Evolutionary conservation across 257 asterid species (phyloP), one percentile per base, ranked within the genome.

Genomic region (Striga asiatica): DNA sequence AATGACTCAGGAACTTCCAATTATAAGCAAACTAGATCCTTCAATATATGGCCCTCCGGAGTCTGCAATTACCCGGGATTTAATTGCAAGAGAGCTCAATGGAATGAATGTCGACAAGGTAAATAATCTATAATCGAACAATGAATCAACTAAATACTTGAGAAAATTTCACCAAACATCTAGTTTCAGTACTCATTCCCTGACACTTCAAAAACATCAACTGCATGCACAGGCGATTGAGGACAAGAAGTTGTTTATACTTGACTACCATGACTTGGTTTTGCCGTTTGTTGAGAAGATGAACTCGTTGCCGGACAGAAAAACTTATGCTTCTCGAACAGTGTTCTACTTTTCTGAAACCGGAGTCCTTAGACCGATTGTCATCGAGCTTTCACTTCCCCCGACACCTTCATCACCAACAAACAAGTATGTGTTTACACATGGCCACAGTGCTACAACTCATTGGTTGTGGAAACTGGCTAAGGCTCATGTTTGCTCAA

Each of bases 321-420:
- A 84, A 72, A 88, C 97, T 66, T 88, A 88, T 64, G 95, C 97
- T 35, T 80, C 97, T 11, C 74, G 97, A 66, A 82, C 97, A 5
- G 48, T 80, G 39, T 74, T 80, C 74, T 80, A 78, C 58, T 62
- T 73, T 43, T 34, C 79, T 3, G 78, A 77, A 14, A 20, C 58
- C 1, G 84, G 78, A 19, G 53, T 64, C 63, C 71, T 88, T 60
- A 70, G 59, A 70, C 97, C 97, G 24, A 67, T 88, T 4, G 65
- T 76, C 10, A 81, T 82, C 5, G 76, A 87, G 67, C 96, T 87
- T 50, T 88, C 95, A 5, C 93, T 88, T 42, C 95, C 97, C 57
- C 84, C 91, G 0, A 74, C 88, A 8, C 23, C 76, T 45, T 55
- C 81, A 5, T 75, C 88, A 53, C 77, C 67, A 0, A 62, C 74